Conservation (phyloP, 148 eudicot species). For the Agrostemma githago region DNA sequence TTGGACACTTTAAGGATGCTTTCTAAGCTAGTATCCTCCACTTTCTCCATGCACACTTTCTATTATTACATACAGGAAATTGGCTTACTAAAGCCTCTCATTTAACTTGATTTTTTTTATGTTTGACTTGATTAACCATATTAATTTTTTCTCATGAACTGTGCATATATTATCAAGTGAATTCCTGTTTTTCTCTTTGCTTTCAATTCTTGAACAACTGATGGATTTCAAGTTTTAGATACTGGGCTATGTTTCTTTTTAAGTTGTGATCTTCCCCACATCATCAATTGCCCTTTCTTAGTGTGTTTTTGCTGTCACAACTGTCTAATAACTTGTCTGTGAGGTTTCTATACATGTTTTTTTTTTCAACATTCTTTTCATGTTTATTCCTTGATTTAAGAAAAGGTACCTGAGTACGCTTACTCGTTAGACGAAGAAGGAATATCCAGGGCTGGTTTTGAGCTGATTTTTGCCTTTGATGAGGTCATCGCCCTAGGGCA, state of each 20-base stretch:
- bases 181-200: background rate
- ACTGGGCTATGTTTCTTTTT: background rate
- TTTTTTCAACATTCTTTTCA: background rate
- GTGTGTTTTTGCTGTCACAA: background rate
- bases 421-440: conserved; percentile 87
- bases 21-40: conserved; percentile 85
- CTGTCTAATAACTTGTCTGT: background rate
- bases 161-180: background rate
- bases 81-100: background rate
- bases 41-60: background rate
- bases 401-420: conserved; percentile 88
- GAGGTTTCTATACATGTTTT: background rate
- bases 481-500: conserved; percentile 93
- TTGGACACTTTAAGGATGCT: conserved; percentile 93
- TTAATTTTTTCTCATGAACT: background rate
- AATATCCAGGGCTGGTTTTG: conserved; percentile 75
- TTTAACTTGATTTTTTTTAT: background rate
- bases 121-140: background rate
- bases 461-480: conserved; percentile 91
- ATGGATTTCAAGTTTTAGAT: background rate
- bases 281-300: background rate
- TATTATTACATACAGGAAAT: background rate
- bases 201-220: background rate
- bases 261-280: background rate
- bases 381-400: conserved; percentile 46